Evolutionary conservation across 2,329 filamentous ascomycete genomes (phyloP).

Genomic region (Hymenoscyphus albidus): DNA sequence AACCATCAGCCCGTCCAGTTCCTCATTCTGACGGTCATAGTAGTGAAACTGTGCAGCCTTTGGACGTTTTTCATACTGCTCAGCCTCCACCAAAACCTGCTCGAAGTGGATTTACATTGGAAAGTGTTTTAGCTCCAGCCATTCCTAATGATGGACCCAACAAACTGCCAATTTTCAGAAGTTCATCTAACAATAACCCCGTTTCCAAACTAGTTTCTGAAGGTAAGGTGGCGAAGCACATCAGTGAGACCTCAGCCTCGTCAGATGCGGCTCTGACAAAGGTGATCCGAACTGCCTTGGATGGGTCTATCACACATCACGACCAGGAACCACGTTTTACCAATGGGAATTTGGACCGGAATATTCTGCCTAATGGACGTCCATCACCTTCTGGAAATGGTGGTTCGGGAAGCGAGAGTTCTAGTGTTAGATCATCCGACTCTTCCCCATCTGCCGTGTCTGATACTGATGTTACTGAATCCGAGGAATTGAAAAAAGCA

Average conservation of each 20-base stretch:
- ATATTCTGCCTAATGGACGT: slow-evolving; percentile 24
- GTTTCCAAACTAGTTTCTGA: slow-evolving; percentile 12
- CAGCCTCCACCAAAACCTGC: slow-evolving; percentile 9
- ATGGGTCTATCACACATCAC: slow-evolving; percentile 11
- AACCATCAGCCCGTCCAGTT: slow-evolving; percentile 7
- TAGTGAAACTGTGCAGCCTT: slow-evolving; percentile 27
- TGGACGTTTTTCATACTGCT: slow-evolving; percentile 21
- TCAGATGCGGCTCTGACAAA: slow-evolving; percentile 26
- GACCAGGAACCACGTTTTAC: not conserved
- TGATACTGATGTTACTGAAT: slow-evolving; percentile 17
- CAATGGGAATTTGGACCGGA: slow-evolving; percentile 17
- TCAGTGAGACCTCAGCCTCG: slow-evolving; percentile 22
- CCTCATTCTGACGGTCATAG: slow-evolving; percentile 15
- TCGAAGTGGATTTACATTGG: slow-evolving; percentile 20
- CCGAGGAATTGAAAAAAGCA: slow-evolving; percentile 21
- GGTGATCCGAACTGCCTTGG: slow-evolving; percentile 25
- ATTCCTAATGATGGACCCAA: slow-evolving; percentile 5
- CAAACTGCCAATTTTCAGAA: slow-evolving; percentile 12
- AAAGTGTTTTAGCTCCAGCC: slow-evolving; percentile 24
- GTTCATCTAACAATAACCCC: slow-evolving; percentile 11
- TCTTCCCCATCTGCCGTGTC: slow-evolving; percentile 13
- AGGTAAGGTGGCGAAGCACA: slow-evolving; percentile 26
- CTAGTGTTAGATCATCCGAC: slow-evolving; percentile 4
- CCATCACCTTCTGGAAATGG: slow-evolving; percentile 11
- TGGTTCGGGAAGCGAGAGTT: slow-evolving; percentile 11